A percentile compares a stretch with the other conserved stretches of the same genome.
Conservation (phyloP, 2,329 filamentous ascomycete genomes). For the Penicillium sp. region DNA sequence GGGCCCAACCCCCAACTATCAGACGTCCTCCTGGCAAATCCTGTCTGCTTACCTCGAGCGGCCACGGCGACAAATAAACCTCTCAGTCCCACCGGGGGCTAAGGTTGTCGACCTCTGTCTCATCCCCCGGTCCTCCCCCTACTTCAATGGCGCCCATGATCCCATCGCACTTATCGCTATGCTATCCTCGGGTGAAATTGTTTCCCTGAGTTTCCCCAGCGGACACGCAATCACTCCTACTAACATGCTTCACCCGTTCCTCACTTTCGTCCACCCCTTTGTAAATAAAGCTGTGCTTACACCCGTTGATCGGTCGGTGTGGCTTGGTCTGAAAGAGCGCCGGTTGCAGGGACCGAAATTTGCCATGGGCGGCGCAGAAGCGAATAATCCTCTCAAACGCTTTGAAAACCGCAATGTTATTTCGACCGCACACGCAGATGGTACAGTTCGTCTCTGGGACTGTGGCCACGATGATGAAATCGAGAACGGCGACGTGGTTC, state of each 20-base stretch:
- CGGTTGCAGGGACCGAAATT: conserved; percentile 74
- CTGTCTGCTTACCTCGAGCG: conserved; percentile 74
- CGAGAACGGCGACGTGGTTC: conserved; percentile 76
- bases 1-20: conserved; percentile 82
- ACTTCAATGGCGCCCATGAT: conserved; percentile 84
- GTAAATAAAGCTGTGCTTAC: conserved; percentile 70
- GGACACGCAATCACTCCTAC: conserved; percentile 88
- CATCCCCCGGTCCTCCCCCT: conserved; percentile 76
- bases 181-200: conserved; percentile 79
- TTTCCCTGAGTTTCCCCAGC: conserved; percentile 88
- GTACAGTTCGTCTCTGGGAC: conserved; percentile 90
- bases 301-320: conserved; percentile 71
- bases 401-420: conserved; percentile 82
- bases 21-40: conserved; percentile 84
- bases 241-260: conserved; percentile 83
- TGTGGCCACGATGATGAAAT: conserved; percentile 88
- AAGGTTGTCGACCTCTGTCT: conserved; percentile 77
- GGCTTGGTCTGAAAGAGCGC: conserved; percentile 87
- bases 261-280: conserved; percentile 89
- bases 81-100: conserved; percentile 74
- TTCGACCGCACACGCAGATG: conserved; percentile 84
- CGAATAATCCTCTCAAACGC: conserved; percentile 65
- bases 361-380: conserved; percentile 74
- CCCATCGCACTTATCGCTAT: conserved; percentile 80
- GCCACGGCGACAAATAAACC: conserved; percentile 66